Evolutionary conservation across 208 protist species (phyloP).

Genomic region (Crithidia sp.): DNA sequence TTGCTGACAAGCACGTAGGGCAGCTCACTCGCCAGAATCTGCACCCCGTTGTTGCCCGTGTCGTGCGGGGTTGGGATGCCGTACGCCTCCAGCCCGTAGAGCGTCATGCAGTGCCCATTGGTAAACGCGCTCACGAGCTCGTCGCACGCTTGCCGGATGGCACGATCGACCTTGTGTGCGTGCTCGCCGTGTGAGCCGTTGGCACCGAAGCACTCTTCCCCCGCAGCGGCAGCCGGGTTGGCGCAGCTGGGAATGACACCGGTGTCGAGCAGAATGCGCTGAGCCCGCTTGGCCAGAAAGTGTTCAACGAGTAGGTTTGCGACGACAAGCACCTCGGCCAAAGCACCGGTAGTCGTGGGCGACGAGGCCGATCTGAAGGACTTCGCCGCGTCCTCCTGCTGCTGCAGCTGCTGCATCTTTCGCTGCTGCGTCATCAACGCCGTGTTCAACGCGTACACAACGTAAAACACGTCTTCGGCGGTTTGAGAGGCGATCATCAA

Average conservation of each 20-base stretch:
- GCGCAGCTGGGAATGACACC: neutral
- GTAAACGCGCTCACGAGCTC: conserved; percentile 68
- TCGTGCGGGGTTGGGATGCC: conserved; percentile 36
- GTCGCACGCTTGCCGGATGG: conserved; percentile 61
- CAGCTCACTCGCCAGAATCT: conserved; percentile 38
- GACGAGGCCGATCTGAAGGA: neutral
- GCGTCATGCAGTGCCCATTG: conserved; percentile 32
- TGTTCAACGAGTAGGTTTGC: conserved; percentile 55
- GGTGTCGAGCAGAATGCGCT: conserved; percentile 25
- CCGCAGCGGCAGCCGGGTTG: neutral
- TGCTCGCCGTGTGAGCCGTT: conserved; percentile 1
- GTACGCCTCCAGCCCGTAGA: conserved; percentile 44
- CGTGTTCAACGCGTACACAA: conserved; percentile 36
- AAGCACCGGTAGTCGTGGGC: conserved; percentile 14
- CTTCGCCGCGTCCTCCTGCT: neutral
- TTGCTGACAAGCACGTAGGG: conserved; percentile 50
- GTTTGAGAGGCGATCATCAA: conserved; percentile 52
- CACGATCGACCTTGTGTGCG: conserved; percentile 18
- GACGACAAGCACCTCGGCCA: conserved; percentile 49
- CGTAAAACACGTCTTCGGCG: conserved; percentile 57
- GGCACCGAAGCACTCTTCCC: neutral
- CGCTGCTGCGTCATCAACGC: conserved; percentile 38
- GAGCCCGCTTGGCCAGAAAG: conserved; percentile 52
- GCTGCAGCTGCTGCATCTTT: conserved; percentile 8
- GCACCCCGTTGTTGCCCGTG: neutral